A percentile compares a stretch with the other conserved stretches of the same genome.
Evolutionary conservation across 345 rosid species (phyloP).

Genomic region (Salix suchowensis): DNA sequence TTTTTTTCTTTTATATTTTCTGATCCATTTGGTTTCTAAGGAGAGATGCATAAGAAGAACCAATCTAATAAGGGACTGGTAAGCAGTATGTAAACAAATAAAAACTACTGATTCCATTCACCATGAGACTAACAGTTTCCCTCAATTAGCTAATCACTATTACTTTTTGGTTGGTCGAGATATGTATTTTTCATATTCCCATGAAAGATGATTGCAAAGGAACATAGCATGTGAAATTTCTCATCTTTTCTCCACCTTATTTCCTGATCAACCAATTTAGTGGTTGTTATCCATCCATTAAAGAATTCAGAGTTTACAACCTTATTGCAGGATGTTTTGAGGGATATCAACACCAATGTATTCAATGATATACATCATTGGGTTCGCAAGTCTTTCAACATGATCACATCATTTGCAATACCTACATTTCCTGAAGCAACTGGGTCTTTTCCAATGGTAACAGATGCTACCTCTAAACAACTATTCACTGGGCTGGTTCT

Average conservation of each 20-base stretch:
- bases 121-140: neutral
- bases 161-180: too few relatives aligned
- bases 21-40: neutral
- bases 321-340: constrained; percentile 63
- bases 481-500: constrained; percentile 66
- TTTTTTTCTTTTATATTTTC: neutral
- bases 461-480: constrained; percentile 56
- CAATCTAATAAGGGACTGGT: neutral
- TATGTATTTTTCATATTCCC: too few relatives aligned
- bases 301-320: neutral
- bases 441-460: constrained; percentile 52
- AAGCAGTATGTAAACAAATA: neutral
- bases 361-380: constrained; percentile 62
- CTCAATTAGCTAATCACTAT: too few relatives aligned
- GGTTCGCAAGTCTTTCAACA: constrained; percentile 60
- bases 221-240: too few relatives aligned
- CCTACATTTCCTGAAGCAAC: constrained; percentile 47
- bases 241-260: too few relatives aligned
- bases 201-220: too few relatives aligned
- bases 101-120: neutral
- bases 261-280: neutral
- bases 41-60: neutral
- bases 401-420: constrained; percentile 39
- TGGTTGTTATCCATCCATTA: neutral
- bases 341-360: constrained; percentile 39